Evolutionary conservation across 2,329 filamentous ascomycete genomes (phyloP), one percentile per base, ranked within the genome.

Genomic region (Pleoardoris graminearum): DNA sequence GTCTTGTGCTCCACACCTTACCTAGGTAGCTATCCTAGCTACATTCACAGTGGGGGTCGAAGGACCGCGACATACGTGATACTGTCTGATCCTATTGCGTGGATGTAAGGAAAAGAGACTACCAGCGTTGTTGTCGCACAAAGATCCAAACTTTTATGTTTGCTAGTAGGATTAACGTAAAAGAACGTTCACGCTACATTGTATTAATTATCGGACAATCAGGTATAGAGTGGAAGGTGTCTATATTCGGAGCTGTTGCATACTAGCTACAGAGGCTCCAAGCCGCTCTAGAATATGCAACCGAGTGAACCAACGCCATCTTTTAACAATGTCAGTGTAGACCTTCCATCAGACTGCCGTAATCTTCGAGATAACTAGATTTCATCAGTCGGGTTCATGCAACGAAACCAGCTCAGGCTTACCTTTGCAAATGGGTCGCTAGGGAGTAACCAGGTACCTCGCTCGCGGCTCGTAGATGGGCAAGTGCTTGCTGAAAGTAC

Each of bases 351-450:
- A 39, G 11, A 33, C 23, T 39, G 3, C 77, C 76, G 58, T 78
- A 78, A 17, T 79, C 76, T 33, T 79, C 73, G 12, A 80, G 65
- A 60, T 78, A 77, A 37, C 75, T 77, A 10, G 5, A 10, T 7
- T 7, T 14, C 17, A 21, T 61, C 37, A 61, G 59, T 22, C 51
- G 27, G 5, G 19, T 17, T 8, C 22, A 7, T 14, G 35, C 46
- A 39, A 49, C 16, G 3, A 21, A 21, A 27, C 17, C 4, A n/a
- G 23, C 27, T 22, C n/a, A 12, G 22, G 48, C 76, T 63, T 59
- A 82, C 75, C 77, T 73, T 60, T 80, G 75, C 36, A 81, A 63
- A 62, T 80, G 77, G 4, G 68, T 54, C 19, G 76, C 72, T 27
- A 82, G 62, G 2, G 54, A 62, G 56, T 79, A 81, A 2, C 72